A percentile compares a stretch with the other conserved stretches of the same genome.
These are phyloP conservation scores for Yamadazyma sp. DNA, from an alignment of 805 yeast species.

Conservation along the genomic window DNA sequence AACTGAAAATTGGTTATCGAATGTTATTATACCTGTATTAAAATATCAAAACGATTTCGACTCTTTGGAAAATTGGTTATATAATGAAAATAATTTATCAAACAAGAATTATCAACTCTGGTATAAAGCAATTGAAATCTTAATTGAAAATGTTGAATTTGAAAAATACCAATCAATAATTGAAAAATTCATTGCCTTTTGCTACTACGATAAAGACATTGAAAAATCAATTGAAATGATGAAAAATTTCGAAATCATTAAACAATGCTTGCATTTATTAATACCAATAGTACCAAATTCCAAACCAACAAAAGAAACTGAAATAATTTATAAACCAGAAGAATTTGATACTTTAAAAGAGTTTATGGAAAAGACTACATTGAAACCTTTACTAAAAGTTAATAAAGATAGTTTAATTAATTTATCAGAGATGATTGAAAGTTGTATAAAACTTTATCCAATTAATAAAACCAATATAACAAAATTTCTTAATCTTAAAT, in stretches of 20 bases:
- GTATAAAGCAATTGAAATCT: conserved; percentile 16
- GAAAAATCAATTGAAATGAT: conserved; percentile 24
- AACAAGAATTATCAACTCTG: conserved; percentile 19
- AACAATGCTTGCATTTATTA: conserved; percentile 15
- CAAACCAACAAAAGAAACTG: background rate
- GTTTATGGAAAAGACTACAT: conserved; percentile 14
- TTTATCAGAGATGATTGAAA: conserved; percentile 21
- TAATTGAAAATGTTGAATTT: conserved; percentile 11
- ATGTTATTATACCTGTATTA: conserved; percentile 29
- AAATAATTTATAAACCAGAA: conserved; percentile 2
- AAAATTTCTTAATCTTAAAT: conserved; percentile 25
- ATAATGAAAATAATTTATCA: conserved; percentile 4
- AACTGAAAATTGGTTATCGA: conserved; percentile 20
- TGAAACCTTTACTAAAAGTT: conserved; percentile 17
- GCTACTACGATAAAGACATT: conserved; percentile 19
- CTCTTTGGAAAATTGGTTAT: conserved; percentile 27
- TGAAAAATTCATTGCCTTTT: conserved; percentile 18
- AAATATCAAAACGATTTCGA: conserved; percentile 19
- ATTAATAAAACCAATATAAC: conserved; percentile 32
- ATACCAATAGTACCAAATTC: conserved; percentile 8
- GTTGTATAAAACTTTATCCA: conserved; percentile 33
- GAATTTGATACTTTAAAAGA: conserved; percentile 10
- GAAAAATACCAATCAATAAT: conserved; percentile 14
- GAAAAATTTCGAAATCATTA: conserved; percentile 27
- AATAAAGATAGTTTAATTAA: conserved; percentile 14